Base-by-base conservation (phyloP, 2,329 filamentous ascomycete genomes). In the Colletotrichum cordylinicola region DNA sequence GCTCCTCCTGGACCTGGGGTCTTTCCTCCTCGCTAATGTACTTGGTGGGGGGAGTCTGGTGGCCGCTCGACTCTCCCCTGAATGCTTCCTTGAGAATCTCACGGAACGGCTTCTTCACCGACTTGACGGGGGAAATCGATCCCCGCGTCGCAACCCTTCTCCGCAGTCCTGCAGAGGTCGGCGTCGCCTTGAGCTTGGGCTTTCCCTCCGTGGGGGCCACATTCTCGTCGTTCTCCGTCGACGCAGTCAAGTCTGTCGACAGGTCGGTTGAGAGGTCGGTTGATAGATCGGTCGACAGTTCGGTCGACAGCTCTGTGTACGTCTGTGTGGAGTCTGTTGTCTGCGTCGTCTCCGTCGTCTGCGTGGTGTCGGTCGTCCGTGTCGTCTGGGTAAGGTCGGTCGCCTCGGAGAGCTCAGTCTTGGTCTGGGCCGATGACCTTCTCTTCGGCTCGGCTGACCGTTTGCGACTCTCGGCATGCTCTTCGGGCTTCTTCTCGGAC, bases 41-140 rank as follows among this genome's bases (percentile, higher is more conserved):
- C 31, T 86, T 84, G 75, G 85, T 85, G 2, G 88, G 86, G 16
- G 86, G 85, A 7, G 87, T 83, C 24, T 84, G 84, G 74, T 88
- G 85, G 12, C 86, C 86, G 4, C 83, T 87, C 3, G 91, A 93
- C 80, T 93, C 91, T 35, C 92, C 92, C 52, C 88, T 88, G 79
- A 93, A 93, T 5, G 91, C 92, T 76, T 92, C 91, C 70, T 90
- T 90, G 10, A 93, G 83, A 61, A 88, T 88, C 55, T 92, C 91
- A 27, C 91, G 87, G 70, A 93, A 86, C 1, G 89, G 89, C 43
- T 86, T 87, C 80, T 89, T 92, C 3, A 80, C 82, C 0, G 86
- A 77, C 79, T 90, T 92, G 8, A 87, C 69, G 1, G 90, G 88
- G 8, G 90, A 88, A 2, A 89, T 84, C 3, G 85, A 80, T 74